Percentiles rank a stretch among this genome's conserved stretches.
phyloP scores from a whole-genome alignment of 169 alveolate species.

The Babesia ovata region DNA sequence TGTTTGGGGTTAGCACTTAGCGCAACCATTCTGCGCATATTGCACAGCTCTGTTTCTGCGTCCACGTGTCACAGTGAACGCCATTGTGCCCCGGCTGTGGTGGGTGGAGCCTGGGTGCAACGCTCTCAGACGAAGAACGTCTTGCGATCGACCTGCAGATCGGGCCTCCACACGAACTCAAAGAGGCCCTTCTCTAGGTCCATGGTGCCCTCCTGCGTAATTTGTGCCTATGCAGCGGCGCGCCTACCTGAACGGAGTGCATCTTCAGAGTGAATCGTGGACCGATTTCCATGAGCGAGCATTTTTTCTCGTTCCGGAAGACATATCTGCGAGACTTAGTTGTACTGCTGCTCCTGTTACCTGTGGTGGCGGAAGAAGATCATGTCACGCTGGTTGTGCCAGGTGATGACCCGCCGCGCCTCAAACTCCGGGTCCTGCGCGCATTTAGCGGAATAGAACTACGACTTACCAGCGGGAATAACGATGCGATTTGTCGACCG shows the following conservation, averaged over 20 bases:
- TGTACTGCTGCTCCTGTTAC: constrained; percentile 70
- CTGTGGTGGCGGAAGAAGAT: constrained; percentile 98
- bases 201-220: constrained; percentile 82
- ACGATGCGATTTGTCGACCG: constrained; percentile 95
- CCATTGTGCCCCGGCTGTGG: too few relatives aligned
- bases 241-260: constrained; percentile 89
- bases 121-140: constrained; percentile 78
- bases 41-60: too few relatives aligned
- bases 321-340: constrained; percentile 65
- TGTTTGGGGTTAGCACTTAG: not conserved
- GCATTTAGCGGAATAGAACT: not conserved
- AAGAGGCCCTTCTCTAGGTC: constrained; percentile 83
- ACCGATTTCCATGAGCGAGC: constrained; percentile 96
- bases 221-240: not conserved
- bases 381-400: constrained; percentile 98
- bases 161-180: constrained; percentile 91
- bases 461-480: constrained; percentile 87
- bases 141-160: constrained; percentile 90
- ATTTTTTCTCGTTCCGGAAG: constrained; percentile 81
- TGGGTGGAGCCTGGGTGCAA: too few relatives aligned
- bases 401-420: constrained; percentile 95
- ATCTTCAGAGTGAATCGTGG: constrained; percentile 97
- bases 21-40: too few relatives aligned
- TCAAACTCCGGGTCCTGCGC: constrained; percentile 91
- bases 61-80: too few relatives aligned